Base-by-base conservation (phyloP, 1,284 basidiomycete species). In the Cutaneotrichosporon sp. region DNA sequence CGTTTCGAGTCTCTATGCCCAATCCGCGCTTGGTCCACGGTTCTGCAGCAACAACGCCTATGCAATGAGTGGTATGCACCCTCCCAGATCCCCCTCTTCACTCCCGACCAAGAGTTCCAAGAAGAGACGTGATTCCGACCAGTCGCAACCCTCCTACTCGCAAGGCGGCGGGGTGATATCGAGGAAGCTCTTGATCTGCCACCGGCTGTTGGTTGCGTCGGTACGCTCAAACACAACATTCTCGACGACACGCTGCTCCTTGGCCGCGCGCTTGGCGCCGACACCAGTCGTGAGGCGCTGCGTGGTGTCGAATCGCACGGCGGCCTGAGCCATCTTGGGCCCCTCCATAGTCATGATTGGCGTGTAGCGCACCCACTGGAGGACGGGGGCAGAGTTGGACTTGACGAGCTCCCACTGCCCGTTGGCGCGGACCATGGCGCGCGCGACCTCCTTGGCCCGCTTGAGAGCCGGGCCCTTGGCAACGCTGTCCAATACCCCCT, bases 301-400 rank as follows among this genome's bases (percentile, higher is more conserved):
- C 45, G 46, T 49, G 25, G 52, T 54, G 49, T 54, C 52, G 35
- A 50, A 57, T 12, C 32, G 37, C 2, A 53, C 20, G 7, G 33
- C 38, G 17, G 46, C 24, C 55, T 57, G 55, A 11, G 51, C 41
- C 6, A 41, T 17, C 38, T 32, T 11, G 14, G 26, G 38, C 24
- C 34, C 26, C 19, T 44, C 43, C 4, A 17, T 11, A 20, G 32
- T 31, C 38, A 46, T 47, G 31, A 49, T 32, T 10, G 50, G 42
- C 20, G 35, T 32, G 6, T 27, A 35, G 20, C 55, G 46, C 12
- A 50, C 43, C 19, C 38, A 53, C n/a, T 46, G 24, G 22, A 57
- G 17, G 12, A 29, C n/a, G 11, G 55, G 55, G 44, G 42, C 22
- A 1, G 33, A 20, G 34, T 47, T 25, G 34, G 24, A 20, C 6